Conservation (phyloP, 2,329 filamentous ascomycete genomes). For the Microdochium nivale region DNA sequence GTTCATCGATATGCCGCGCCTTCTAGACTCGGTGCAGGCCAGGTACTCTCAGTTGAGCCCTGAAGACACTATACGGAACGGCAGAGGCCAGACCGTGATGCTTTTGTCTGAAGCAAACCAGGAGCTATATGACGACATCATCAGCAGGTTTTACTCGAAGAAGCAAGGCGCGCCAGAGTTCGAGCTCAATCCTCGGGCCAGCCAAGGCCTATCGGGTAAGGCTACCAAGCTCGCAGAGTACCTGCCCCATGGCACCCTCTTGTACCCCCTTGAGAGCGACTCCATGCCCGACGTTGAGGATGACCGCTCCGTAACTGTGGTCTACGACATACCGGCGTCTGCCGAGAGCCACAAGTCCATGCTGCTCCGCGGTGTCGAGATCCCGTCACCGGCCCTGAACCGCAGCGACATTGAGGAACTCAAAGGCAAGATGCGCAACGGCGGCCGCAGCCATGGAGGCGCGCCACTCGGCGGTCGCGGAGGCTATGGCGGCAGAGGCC, state of each 20-base stretch:
- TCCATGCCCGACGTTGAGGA: conserved; percentile 72
- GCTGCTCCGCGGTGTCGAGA: conserved; percentile 75
- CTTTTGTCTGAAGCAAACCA: conserved; percentile 77
- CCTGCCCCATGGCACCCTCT: conserved; percentile 73
- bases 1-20: conserved; percentile 87
- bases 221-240: conserved; percentile 78
- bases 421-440: conserved; percentile 53
- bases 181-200: conserved; percentile 66
- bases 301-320: conserved; percentile 77
- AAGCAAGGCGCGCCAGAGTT: conserved; percentile 60
- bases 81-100: conserved; percentile 70
- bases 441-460: conserved; percentile 63
- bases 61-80: conserved; percentile 73
- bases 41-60: conserved; percentile 73
- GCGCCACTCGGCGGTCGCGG: conserved; percentile 41
- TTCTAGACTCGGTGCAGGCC: conserved; percentile 73
- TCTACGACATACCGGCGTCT: conserved; percentile 73
- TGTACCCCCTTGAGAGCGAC: conserved; percentile 65
- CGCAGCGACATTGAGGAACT: conserved; percentile 67
- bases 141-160: conserved; percentile 84
- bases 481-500: conserved; percentile 11
- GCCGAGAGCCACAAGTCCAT: conserved; percentile 81
- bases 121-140: conserved; percentile 73
- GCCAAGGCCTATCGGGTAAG: conserved; percentile 69
- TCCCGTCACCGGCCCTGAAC: conserved; percentile 64